These are phyloP conservation scores for Mycothermus thermophilus DNA, from an alignment of 495 filamentous ascomycete genomes.

Conservation along the genomic window DNA sequence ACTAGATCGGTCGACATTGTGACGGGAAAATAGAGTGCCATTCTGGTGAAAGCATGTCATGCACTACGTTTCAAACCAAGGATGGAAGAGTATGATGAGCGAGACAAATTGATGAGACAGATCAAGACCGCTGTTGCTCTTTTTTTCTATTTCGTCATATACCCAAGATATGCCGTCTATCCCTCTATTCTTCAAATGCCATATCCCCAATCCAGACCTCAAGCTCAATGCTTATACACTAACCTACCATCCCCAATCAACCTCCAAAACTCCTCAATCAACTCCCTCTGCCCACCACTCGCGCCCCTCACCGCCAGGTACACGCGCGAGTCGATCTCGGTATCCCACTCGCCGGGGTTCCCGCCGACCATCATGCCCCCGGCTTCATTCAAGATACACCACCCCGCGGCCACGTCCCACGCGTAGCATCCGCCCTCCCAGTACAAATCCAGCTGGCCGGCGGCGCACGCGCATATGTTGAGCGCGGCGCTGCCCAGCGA, in stretches of 20 bases:
- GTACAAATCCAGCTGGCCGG: conserved; percentile 66
- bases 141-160: no score
- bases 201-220: no score
- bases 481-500: conserved; percentile 68
- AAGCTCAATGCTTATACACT: conserved; percentile 41
- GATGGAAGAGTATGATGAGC: no score
- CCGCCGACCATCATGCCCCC: conserved; percentile 69
- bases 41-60: no score
- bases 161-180: background rate
- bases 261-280: conserved; percentile 75
- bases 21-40: no score
- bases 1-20: no score
- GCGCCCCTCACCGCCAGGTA: conserved; percentile 66
- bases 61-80: no score
- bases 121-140: no score
- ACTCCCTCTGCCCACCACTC: conserved; percentile 51
- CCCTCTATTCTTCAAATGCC: no score
- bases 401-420: conserved; percentile 88
- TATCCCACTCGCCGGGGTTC: conserved; percentile 65
- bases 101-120: no score
- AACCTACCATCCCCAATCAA: conserved; percentile 20
- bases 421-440: conserved; percentile 95
- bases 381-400: conserved; percentile 76
- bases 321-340: conserved; percentile 56
- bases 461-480: conserved; percentile 70